Base-by-base conservation (phyloP, 2,329 filamentous ascomycete genomes). In the Ophiosphaerella herpotricha region DNA sequence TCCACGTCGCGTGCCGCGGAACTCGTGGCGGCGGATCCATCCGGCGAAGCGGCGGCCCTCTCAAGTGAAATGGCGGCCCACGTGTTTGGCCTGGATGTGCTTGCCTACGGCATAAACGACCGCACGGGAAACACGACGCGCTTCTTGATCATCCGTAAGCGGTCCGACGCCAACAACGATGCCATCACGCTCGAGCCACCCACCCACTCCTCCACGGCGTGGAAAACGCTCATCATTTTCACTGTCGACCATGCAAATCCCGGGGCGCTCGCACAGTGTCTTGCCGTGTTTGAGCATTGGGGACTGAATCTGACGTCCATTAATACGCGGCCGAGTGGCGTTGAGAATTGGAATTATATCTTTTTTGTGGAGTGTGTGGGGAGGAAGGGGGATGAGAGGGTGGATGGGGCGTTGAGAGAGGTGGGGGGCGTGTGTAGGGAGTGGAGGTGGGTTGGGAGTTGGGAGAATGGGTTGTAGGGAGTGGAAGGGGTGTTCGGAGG, bases 361-460 rank as follows among this genome's bases (percentile, higher is more conserved):
- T 97, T 97, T 76, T 92, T 97, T 68, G 86, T 97, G 26, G 93
- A 97, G 78, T 91, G 96, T 63, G 83, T 88, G 70, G 87, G 88
- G 1, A 81, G 84, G 69, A 76, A 79, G 51, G 85, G 90, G 11
- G 84, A 84, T 0, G 54, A 2, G 78, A 81, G 44, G 82, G 86
- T 91, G 13, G 79, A 82, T 50, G 74, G 74, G 18, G 87, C 85
- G 23, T 72, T 92, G 67, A 76, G 75, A 43, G 81, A 82, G 56
- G 77, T 91, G 57, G 75, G 74, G 1, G 70, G 68, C 26, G 81
- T 85, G 55, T 84, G 85, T n/a, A 76, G 83, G 70, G 79, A 75
- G 39, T 87, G 82, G 78, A 80, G 86, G 65, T 89, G 86, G 85
- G 69, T 89, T 63, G 87, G 87, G 4, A 89, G 86, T 66, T 90